Conservation (phyloP, 164 flowering plant genomes). For the Vitis riparia region DNA sequence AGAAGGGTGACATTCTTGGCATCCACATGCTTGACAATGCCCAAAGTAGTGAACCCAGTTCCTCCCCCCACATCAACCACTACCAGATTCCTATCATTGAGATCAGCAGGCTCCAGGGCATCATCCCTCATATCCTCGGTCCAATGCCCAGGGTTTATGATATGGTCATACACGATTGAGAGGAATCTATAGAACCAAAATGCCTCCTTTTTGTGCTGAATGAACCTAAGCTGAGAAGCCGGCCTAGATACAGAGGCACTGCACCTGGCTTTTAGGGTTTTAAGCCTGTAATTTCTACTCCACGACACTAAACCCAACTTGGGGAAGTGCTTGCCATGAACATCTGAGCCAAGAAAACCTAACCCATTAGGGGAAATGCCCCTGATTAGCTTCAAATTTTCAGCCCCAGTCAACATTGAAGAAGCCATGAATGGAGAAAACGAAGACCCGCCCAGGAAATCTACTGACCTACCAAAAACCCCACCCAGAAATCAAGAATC, state of each 20-base stretch:
- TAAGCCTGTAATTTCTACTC: constrained; percentile 19
- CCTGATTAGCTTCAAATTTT: constrained; percentile 36
- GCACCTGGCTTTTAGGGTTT: constrained; percentile 32
- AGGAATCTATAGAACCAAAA: constrained; percentile 78
- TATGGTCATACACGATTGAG: constrained; percentile 70
- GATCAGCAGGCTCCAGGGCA: constrained; percentile 70
- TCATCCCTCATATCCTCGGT: constrained; percentile 88
- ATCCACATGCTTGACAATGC: constrained; percentile 76
- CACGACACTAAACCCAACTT: constrained; percentile 30
- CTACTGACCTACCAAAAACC: constrained; percentile 8
- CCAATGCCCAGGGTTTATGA: constrained; percentile 78
- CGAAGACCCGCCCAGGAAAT: too few species aligned
- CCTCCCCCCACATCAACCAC: constrained; percentile 88
- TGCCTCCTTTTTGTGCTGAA: constrained; percentile 77
- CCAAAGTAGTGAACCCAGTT: constrained; percentile 71
- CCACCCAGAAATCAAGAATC: not conserved
- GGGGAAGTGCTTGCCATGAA: constrained; percentile 37
- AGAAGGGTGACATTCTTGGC: constrained; percentile 74
- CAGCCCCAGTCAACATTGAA: constrained; percentile 65
- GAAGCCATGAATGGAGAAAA: constrained; percentile 46
- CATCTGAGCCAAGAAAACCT: constrained; percentile 43
- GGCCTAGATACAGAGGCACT: constrained; percentile 56
- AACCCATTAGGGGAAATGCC: constrained; percentile 35
- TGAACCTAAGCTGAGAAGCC: constrained; percentile 67
- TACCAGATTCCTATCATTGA: constrained; percentile 40